Percentiles rank a stretch among this genome's conserved stretches.
Evolutionary conservation across 2,329 filamentous ascomycete genomes (phyloP).

Genomic region (Aspergillus awamori): DNA sequence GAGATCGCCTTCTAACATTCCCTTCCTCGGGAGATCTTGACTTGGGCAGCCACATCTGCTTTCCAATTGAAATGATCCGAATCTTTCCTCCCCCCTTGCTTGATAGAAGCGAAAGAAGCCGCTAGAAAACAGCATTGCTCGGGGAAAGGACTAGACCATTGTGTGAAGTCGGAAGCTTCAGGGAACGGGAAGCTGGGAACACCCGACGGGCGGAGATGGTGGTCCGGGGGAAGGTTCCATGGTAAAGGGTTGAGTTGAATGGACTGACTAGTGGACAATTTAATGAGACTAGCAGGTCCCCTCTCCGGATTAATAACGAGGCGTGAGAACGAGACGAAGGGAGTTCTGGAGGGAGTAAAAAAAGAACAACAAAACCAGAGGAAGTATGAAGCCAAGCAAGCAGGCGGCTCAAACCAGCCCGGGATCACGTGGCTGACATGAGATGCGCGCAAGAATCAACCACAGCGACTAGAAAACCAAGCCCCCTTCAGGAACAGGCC

Average conservation of each 20-base stretch:
- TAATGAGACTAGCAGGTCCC: not conserved
- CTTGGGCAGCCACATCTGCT: not conserved
- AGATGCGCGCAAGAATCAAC: not conserved
- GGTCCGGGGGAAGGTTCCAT: not conserved
- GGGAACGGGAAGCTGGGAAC: not conserved
- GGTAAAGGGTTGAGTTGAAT: not conserved
- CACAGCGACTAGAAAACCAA: not conserved
- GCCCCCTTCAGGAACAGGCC: not conserved
- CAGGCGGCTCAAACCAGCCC: constrained; percentile 4
- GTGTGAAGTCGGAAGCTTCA: not conserved
- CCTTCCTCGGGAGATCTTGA: not conserved
- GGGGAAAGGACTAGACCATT: not conserved
- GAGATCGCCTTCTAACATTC: not conserved
- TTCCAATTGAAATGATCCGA: not conserved
- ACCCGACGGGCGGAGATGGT: constrained; percentile 2
- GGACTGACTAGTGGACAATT: not conserved
- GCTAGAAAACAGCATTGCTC: not conserved
- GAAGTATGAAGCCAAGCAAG: not conserved
- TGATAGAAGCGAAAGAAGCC: not conserved
- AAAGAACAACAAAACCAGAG: not conserved
- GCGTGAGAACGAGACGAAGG: not conserved
- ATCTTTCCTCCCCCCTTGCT: not conserved
- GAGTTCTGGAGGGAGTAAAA: not conserved
- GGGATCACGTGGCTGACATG: constrained; percentile 6
- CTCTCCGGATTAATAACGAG: too few species aligned